Evolutionary conservation across 2,329 filamentous ascomycete species (phyloP), one percentile per base, ranked within the genome.

Genomic region (Cladosporium sp.): DNA sequence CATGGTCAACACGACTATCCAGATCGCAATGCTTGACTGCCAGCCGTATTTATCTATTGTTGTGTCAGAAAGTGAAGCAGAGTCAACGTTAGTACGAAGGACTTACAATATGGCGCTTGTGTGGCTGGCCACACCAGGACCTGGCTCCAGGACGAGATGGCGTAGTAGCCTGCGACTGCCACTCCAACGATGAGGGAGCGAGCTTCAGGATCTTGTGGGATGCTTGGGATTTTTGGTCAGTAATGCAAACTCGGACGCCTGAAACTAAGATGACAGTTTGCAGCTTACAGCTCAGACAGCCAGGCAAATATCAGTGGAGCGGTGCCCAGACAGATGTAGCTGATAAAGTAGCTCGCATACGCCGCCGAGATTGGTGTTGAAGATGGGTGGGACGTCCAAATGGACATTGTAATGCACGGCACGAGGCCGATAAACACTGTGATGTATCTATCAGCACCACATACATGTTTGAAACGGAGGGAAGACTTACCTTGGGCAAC

Each of bases 301-400:
- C 80, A 82, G 0, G 78, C 74, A 60, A 81, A 76, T 40, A 82
- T 80, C 32, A 82, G 63, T 0, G 80, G 79, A 1, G 79, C 79
- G 0, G 79, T 82, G 1, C 79, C 80, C 3, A 80, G 68, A 15
- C 70, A 72, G 9, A 78, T 68, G 61, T 75, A 79, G 0, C 75
- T 74, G 63, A 82, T 77, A 61, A 82, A 81, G 60, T 80, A 81
- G 50, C 75, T 75, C 2, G 78, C 77, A 60, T 82, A 83, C 0
- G 78, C 79, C 2, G 75, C 75, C 0, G 74, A 73, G 0, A 82
- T 53, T 0, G 77, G 70, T 1, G 78, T 75, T 0, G 70, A 66
- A 2, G 64, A 61, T 0, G 79, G 78, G 25, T 78, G 71, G 1
- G 72, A 65, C 0, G 79, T 81, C 80, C 80, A 82, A n/a, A 80